phyloP scores from a whole-genome alignment of 305 asterid genomes.

The Ajuga reptans region DNA sequence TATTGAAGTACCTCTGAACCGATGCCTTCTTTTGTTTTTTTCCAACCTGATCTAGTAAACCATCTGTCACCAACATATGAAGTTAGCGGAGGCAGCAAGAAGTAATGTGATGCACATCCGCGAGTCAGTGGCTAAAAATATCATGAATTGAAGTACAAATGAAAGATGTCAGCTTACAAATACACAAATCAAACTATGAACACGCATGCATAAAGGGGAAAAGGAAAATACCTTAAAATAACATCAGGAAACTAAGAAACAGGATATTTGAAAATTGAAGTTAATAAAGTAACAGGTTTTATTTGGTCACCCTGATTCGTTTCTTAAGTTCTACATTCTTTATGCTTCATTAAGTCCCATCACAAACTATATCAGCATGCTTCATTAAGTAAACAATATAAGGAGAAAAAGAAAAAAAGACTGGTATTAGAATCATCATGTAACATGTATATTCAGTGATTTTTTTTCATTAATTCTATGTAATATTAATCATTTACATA shows the following conservation, averaged over 20 bases:
- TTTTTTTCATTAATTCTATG: not conserved
- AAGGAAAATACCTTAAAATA: not conserved
- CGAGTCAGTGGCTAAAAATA: conserved; percentile 13
- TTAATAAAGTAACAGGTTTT: not conserved
- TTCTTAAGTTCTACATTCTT: not conserved
- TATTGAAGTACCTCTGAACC: conserved; percentile 46
- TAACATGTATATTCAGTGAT: not conserved
- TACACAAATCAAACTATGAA: not conserved
- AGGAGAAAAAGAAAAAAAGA: not conserved
- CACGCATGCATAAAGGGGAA: not conserved
- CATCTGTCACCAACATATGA: conserved; percentile 51
- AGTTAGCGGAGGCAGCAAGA: conserved; percentile 17
- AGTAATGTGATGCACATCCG: conserved; percentile 6
- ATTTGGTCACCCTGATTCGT: not conserved
- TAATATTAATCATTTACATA: not conserved
- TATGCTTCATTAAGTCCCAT: not conserved
- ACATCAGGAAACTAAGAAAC: not conserved
- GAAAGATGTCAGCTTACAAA: not conserved
- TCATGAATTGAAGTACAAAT: conserved; percentile 1
- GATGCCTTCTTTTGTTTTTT: conserved; percentile 77
- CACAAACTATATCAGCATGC: not conserved
- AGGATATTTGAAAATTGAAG: not conserved
- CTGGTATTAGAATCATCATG: not conserved
- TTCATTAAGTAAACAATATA: not conserved
- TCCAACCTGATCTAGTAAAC: conserved; percentile 85